Base-by-base conservation (phyloP, 768 basidiomycete species). In the Chalciporus chontae region DNA sequence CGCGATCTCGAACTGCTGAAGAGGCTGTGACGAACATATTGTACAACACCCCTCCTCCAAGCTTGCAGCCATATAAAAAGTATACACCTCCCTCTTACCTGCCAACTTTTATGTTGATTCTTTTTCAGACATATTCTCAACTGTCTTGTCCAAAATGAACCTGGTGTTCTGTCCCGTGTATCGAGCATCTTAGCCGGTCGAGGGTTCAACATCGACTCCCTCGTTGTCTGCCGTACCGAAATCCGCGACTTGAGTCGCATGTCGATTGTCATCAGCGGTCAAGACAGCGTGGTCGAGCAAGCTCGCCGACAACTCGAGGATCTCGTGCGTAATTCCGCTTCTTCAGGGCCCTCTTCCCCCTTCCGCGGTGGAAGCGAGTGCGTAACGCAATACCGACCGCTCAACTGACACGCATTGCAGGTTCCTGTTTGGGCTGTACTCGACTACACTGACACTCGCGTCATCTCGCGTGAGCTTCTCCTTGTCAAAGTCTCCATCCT, bases 351-450 rank as follows among this genome's bases (percentile, higher is more conserved):
- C 21, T 48, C 19, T 21, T 41, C 36, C 40, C 43, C 3, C 17
- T 26, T 26, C 51, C 37, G n/a, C 24, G 17, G 38, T 21, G 26
- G 26, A 6, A 26, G 26, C 3, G 26, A 8, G 26, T 7, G 29
- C 13, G n/a, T 32, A 26, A 7, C 26, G 26, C 26, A 26, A 26
- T 18, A 15, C 8, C 8, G 5, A 14, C 21, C 23, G 43, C 40
- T 32, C 24, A 31, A n/a, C 48, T 44, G 31, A 44, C 40, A 13
- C 4, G 7, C 19, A 19, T 19, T 18, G 7, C 44, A 96, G 95
- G 94, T 99, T 23, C 96, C 95, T 43, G 96, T 99, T 4, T 99
- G 96, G 96, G 96, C 95, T 24, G 96, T 99, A 27, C 77, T 99
- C 52, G 94, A 99, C 71, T 99, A 98, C 69, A 97, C 95, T 17